phyloP scores from a whole-genome alignment of 352 stramenopile genomes.

The Globisporangium cystogenes region DNA sequence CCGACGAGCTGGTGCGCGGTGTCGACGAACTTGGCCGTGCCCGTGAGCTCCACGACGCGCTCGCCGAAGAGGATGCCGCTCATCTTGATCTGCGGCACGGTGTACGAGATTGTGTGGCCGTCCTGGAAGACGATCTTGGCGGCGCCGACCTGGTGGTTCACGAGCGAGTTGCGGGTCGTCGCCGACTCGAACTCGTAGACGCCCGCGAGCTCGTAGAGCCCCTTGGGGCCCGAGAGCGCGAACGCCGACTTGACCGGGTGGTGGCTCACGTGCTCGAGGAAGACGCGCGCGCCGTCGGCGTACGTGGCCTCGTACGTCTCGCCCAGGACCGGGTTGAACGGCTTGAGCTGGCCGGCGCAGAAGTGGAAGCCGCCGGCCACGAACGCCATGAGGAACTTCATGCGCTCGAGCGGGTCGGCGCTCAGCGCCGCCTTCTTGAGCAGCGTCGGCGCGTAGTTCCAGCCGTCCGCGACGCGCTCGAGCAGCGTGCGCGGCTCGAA shows the following conservation, averaged over 20 bases:
- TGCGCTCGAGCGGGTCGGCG: constrained; percentile 49
- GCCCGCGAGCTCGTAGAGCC: constrained; percentile 46
- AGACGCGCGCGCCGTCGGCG: constrained; percentile 60
- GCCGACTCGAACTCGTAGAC: constrained; percentile 70
- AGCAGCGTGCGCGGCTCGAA: constrained; percentile 71
- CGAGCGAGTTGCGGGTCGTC: constrained; percentile 60
- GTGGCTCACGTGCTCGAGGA: constrained; percentile 67
- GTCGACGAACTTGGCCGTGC: constrained; percentile 49
- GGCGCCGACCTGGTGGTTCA: constrained; percentile 53
- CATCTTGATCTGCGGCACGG: constrained; percentile 79
- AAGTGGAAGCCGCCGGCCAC: constrained; percentile 64
- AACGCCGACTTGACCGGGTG: constrained; percentile 68
- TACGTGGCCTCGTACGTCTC: constrained; percentile 77
- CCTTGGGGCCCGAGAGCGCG: constrained; percentile 34
- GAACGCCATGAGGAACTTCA: constrained; percentile 73
- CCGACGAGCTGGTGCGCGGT: constrained; percentile 28
- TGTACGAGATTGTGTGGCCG: constrained; percentile 51
- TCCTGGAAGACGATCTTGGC: constrained; percentile 46
- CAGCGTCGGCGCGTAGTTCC: constrained; percentile 72
- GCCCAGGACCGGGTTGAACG: constrained; percentile 77
- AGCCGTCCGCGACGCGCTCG: constrained; percentile 65
- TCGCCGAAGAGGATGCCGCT: constrained; percentile 65
- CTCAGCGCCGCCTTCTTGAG: constrained; percentile 62
- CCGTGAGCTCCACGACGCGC: constrained; percentile 61
- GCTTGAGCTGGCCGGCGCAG: constrained; percentile 67